phyloP scores from a whole-genome alignment of 2,329 filamentous ascomycete species.

The Diaporthe australafricana region DNA sequence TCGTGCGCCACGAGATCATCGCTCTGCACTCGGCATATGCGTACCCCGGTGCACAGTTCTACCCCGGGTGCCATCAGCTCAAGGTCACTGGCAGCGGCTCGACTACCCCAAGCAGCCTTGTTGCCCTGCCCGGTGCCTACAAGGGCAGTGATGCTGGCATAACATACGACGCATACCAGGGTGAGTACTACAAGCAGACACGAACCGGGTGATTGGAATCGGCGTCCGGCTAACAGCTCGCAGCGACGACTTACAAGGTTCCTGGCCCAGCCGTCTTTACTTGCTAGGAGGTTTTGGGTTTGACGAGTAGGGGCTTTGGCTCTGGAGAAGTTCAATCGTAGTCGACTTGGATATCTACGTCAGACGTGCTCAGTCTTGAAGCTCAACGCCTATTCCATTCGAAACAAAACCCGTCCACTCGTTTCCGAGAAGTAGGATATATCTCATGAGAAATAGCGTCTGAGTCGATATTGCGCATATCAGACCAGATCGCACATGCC shows the following conservation, averaged over 20 bases:
- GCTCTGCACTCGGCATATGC: slow-evolving; percentile 61
- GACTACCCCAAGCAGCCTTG: slow-evolving; percentile 54
- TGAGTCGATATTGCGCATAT: too few relatives aligned
- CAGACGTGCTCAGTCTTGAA: neutral
- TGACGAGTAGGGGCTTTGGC: neutral
- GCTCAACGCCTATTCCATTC: neutral
- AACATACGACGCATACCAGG: slow-evolving; percentile 64
- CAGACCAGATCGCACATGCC: too few relatives aligned
- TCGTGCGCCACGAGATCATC: slow-evolving; percentile 69
- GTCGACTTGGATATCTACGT: neutral
- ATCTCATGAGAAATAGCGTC: too few relatives aligned
- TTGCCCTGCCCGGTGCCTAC: slow-evolving; percentile 67
- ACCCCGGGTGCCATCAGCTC: slow-evolving; percentile 69
- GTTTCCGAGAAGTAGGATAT: neutral
- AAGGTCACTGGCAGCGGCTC: slow-evolving; percentile 62
- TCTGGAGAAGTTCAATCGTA: neutral
- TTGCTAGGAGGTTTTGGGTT: slow-evolving; percentile 48
- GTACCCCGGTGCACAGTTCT: slow-evolving; percentile 68
- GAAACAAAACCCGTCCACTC: neutral
- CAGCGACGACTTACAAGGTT: slow-evolving; percentile 55
- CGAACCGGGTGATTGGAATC: neutral
- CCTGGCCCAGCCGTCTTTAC: slow-evolving; percentile 61
- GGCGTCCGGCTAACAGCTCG: neutral
- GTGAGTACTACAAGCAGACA: slow-evolving; percentile 44
- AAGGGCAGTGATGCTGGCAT: slow-evolving; percentile 61